Evolutionary conservation across 1,284 basidiomycete genomes (phyloP), one percentile per base, ranked within the genome.

Genomic region (Chiua sp.): DNA sequence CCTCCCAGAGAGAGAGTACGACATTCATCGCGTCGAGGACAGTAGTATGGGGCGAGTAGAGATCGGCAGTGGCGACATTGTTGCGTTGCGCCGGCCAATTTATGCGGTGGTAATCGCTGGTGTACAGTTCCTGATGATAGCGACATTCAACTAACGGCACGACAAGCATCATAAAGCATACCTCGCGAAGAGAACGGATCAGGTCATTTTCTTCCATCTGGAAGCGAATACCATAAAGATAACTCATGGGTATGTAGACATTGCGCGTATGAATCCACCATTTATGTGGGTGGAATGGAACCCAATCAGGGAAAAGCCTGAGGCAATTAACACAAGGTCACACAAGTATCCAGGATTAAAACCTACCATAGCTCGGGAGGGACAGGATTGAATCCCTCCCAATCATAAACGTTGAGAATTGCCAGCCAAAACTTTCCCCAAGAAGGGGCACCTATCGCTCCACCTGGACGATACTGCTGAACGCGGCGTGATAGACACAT

Each of bases 341-440:
- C 26, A 18, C 33, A 63, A 47, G 32, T 30, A 47, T 20, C 15
- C 33, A 26, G 15, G 13, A 13, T 37, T 51, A 32, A 23, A 56
- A 68, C 81, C 37, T 64, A 93, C 97, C 95, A 98, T 47, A 99
- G 82, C 71, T 99, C 97, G 0, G 96, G 92, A 35, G 96, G 95
- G 26, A 98, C 86, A 1, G 96, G 91, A 70, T 98, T 96, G 65
- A 95, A 87, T 13, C 98, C 98, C 51, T 92, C 92, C 98, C 98
- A 99, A 55, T 96, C 93, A 68, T 98, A 98, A 12, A 92, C 93
- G 67, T 96, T 96, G 35, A 99, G 82, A 26, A 98, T 77, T 1
- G 94, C 90, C 42, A 99, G 80, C 98, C 97, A 99, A 68, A 97
- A 93, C 77, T 98, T 99, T 20, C 97, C 98, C 98, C 98, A 99